phyloP scores from a whole-genome alignment of 1,284 basidiomycete species.

The Cryptococcus sp. region DNA sequence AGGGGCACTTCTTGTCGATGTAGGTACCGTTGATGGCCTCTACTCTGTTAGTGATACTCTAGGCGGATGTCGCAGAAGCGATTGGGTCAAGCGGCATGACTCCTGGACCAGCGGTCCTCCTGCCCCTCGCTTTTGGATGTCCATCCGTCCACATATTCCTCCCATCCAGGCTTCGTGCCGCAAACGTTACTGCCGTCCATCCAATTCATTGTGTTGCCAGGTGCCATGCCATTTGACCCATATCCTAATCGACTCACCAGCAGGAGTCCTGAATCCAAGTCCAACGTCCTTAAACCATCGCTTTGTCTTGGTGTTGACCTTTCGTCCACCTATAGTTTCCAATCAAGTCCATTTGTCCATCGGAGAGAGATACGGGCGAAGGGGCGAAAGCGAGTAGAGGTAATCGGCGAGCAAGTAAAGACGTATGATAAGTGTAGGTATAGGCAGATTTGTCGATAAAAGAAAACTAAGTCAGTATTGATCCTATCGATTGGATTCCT shows the following conservation, averaged over 20 bases:
- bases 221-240: too few relatives aligned
- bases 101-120: neutral
- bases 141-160: neutral
- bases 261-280: conserved; percentile 92
- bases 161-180: neutral
- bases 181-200: neutral
- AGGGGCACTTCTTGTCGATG: conserved; percentile 99
- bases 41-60: conserved; percentile 39
- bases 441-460: too few relatives aligned
- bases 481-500: neutral
- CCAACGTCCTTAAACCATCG: conserved; percentile 99
- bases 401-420: too few relatives aligned
- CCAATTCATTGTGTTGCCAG: neutral
- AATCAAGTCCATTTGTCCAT: neutral
- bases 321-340: conserved; percentile 64
- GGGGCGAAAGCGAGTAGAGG: too few relatives aligned
- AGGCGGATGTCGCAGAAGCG: neutral
- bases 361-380: too few relatives aligned
- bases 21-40: conserved; percentile 97
- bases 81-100: too few relatives aligned
- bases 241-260: conserved; percentile 29
- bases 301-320: conserved; percentile 88
- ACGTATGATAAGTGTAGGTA: too few relatives aligned
- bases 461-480: neutral
- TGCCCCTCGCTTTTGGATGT: neutral